Conservation (phyloP, 2,329 filamentous ascomycete species). For the Berkeleyomyces rouxiae region DNA sequence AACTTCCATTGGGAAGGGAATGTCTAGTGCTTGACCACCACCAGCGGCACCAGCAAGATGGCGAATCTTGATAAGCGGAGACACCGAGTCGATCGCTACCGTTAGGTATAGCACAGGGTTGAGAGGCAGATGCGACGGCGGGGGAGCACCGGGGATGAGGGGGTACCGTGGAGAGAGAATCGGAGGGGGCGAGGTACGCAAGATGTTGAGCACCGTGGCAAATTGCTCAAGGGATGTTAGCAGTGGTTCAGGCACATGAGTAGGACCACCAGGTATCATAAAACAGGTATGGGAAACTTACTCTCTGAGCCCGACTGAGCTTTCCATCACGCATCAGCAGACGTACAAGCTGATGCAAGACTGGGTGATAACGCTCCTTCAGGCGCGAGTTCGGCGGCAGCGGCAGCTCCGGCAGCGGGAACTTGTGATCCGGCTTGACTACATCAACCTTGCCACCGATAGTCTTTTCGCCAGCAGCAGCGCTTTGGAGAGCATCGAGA, state of each 20-base stretch:
- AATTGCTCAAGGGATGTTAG: slow-evolving; percentile 47
- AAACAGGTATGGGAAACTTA: slow-evolving; percentile 29
- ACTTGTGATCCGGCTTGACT: slow-evolving; percentile 51
- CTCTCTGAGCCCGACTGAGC: slow-evolving; percentile 74
- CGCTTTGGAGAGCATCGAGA: slow-evolving; percentile 13
- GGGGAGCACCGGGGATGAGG: slow-evolving; percentile 60
- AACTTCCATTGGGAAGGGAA: slow-evolving; percentile 60
- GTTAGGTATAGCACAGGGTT: slow-evolving; percentile 83
- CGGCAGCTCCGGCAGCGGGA: slow-evolving; percentile 51
- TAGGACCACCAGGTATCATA: background rate
- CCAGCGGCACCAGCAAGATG: slow-evolving; percentile 63
- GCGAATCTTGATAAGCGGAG: slow-evolving; percentile 69
- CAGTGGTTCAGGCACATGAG: background rate
- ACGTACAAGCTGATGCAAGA: slow-evolving; percentile 76
- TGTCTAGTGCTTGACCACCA: slow-evolving; percentile 68
- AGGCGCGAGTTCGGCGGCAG: slow-evolving; percentile 46
- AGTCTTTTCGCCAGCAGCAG: slow-evolving; percentile 11
- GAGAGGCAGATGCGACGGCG: slow-evolving; percentile 63
- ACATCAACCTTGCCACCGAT: slow-evolving; percentile 12
- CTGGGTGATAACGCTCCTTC: slow-evolving; percentile 69
- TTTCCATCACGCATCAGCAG: slow-evolving; percentile 86
- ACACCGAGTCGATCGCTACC: slow-evolving; percentile 80
- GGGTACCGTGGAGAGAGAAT: slow-evolving; percentile 53
- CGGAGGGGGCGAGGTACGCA: slow-evolving; percentile 72
- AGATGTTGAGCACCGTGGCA: slow-evolving; percentile 62